Evolutionary conservation across 257 asterid species (phyloP).

Genomic region (Petunia axillaris): DNA sequence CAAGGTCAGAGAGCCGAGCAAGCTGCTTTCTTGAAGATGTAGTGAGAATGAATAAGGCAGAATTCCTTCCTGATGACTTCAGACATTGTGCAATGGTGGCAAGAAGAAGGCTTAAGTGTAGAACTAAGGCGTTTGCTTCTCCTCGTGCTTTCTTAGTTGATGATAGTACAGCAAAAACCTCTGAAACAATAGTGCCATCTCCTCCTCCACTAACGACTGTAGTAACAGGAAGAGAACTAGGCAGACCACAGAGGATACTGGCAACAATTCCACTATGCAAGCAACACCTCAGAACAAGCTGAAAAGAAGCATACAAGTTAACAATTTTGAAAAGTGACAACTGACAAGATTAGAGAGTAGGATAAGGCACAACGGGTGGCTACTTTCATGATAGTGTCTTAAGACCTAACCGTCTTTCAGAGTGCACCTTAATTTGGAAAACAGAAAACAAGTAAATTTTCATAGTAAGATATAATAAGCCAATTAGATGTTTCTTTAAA

Average conservation of each 20-base stretch:
- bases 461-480: not conserved
- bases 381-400: not conserved
- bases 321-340: slow-evolving; percentile 15
- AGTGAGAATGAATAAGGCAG: slow-evolving; percentile 88
- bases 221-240: slow-evolving; percentile 80
- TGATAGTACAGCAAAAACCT: slow-evolving; percentile 77
- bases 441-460: slow-evolving; percentile 9
- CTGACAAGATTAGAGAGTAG: slow-evolving; percentile 21
- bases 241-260: slow-evolving; percentile 83
- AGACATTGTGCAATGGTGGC: slow-evolving; percentile 75
- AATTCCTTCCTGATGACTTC: slow-evolving; percentile 83
- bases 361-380: slow-evolving; percentile 2
- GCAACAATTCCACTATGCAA: slow-evolving; percentile 61
- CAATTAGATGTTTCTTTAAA: slow-evolving; percentile 7
- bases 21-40: slow-evolving; percentile 84
- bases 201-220: slow-evolving; percentile 97
- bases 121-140: slow-evolving; percentile 70
- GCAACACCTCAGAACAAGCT: slow-evolving; percentile 60
- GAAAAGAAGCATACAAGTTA: slow-evolving; percentile 29
- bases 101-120: slow-evolving; percentile 79
- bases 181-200: slow-evolving; percentile 91
- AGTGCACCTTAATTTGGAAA: slow-evolving; percentile 1
- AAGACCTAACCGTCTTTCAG: not conserved
- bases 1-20: slow-evolving; percentile 79
- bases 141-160: slow-evolving; percentile 65